phyloP scores from a whole-genome alignment of 208 protist species.

The Phytomonas sp. region DNA sequence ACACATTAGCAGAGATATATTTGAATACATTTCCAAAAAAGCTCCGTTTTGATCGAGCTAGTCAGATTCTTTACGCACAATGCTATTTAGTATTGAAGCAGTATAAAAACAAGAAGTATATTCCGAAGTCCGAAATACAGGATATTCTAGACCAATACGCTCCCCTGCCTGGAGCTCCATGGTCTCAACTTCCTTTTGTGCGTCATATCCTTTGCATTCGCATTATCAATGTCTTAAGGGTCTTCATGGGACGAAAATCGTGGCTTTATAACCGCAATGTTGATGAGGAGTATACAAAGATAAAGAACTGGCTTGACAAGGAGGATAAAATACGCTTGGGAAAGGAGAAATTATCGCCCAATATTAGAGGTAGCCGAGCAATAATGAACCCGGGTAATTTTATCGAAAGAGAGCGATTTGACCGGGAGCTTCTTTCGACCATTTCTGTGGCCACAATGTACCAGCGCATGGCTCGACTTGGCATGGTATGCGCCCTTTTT shows the following conservation, averaged over 20 bases:
- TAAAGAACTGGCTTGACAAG: slow-evolving; percentile 45
- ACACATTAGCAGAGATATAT: slow-evolving; percentile 25
- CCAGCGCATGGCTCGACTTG: slow-evolving; percentile 59
- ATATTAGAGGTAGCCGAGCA: not conserved
- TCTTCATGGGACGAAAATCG: slow-evolving; percentile 26
- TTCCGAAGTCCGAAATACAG: slow-evolving; percentile 51
- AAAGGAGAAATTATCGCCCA: not conserved
- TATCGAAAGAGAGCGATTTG: slow-evolving; percentile 70
- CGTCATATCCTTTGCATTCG: slow-evolving; percentile 68
- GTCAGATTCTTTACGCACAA: slow-evolving; percentile 72
- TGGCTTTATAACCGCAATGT: slow-evolving; percentile 76
- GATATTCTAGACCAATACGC: slow-evolving; percentile 49
- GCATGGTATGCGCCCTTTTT: slow-evolving; percentile 22
- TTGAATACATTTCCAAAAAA: slow-evolving; percentile 66
- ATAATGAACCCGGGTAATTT: slow-evolving; percentile 17
- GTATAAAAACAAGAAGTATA: slow-evolving; percentile 72
- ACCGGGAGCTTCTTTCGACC: slow-evolving; percentile 52
- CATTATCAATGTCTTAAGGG: slow-evolving; percentile 51
- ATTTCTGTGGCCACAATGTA: slow-evolving; percentile 81
- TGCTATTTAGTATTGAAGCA: slow-evolving; percentile 47
- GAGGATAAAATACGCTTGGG: slow-evolving; percentile 14
- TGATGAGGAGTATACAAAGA: slow-evolving; percentile 54
- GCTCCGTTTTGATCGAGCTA: slow-evolving; percentile 73
- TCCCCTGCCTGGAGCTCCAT: slow-evolving; percentile 44
- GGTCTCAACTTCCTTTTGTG: slow-evolving; percentile 69